Evolutionary conservation across 192 early-diverging fungal species (phyloP), one percentile per base, ranked within the genome.

Genomic region (Rhizophagus clarus): DNA sequence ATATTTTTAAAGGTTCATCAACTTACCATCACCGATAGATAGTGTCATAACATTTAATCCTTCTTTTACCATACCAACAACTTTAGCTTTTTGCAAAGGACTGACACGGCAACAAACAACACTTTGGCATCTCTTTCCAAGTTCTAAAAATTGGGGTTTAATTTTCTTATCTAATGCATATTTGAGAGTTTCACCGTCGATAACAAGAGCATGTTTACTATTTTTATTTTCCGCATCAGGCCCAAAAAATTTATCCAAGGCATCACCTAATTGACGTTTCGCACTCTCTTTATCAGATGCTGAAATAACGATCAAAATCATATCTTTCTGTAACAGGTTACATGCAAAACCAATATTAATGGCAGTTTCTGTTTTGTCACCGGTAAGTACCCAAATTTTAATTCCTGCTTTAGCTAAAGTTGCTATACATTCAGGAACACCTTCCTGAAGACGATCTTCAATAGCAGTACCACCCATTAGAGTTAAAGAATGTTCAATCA

Each of bases 311-410:
- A 98, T 90, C 17, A 96, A 84, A 77, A 92, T 89, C 96, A 97
- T 97, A 51, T 93, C 92, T 34, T 87, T 85, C 62, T 91, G 89
- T 5, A 99, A 85, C 62, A 99, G 84, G 75, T 97, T 97, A 87
- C 96, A 96, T 20, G 96, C 94, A 74, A 95, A 95, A 22, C 97
- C 97, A 87, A 99, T 99, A 81, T 97, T 97, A 83, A 99, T 97
- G 2, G 97, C 97, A 0, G 97, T 99, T 80, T 98, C 97, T 63
- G 94, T 93, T 85, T 99, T 99, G 87, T 99, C 97, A 24, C 96
- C 97, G 0, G 97, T 99, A 74, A 98, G 87, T 51, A 99, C 96
- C 97, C 97, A 99, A 49, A 98, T 84, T 85, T 97, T 96, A 80
- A 98, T 95, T 24, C 96, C 96, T 0, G 97, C 97, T 61, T 87